Percentiles rank a stretch among this genome's conserved stretches.
These are phyloP conservation scores for Reutealis trisperma DNA, from an alignment of 345 rosid genomes.

Conservation along the genomic window DNA sequence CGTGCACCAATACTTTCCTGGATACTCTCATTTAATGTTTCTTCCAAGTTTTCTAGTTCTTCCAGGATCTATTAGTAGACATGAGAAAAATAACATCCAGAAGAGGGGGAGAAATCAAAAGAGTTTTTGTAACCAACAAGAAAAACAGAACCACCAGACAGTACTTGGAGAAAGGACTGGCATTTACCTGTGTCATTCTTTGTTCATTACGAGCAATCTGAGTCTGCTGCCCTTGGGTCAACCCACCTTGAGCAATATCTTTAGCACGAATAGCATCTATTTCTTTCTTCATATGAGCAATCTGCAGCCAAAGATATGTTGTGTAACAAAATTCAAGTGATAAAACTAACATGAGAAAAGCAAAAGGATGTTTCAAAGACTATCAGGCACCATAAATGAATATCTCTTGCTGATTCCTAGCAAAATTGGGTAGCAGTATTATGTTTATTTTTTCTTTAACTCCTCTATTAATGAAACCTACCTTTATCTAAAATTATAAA, in stretches of 20 bases:
- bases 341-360: background rate
- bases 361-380: background rate
- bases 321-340: conserved; percentile 6
- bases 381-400: background rate
- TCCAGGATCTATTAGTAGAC: conserved; percentile 61
- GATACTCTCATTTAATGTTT: conserved; percentile 90
- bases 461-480: background rate
- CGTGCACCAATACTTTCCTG: conserved; percentile 90
- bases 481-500: background rate
- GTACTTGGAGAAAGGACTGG: background rate
- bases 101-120: background rate
- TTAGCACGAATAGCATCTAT: conserved; percentile 90
- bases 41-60: conserved; percentile 97
- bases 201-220: conserved; percentile 98
- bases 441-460: background rate
- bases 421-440: background rate
- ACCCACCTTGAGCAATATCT: conserved; percentile 94
- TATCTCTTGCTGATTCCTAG: background rate
- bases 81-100: background rate
- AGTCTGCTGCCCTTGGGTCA: conserved; percentile 98
- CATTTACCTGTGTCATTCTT: conserved; percentile 72
- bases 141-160: conserved; percentile 12
- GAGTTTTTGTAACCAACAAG: conserved; percentile 1
- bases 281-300: conserved; percentile 97
- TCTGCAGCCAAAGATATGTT: conserved; percentile 39